Evolutionary conservation across 2,329 filamentous ascomycete species (phyloP).

Genomic region (Exophiala lecanii-corni): DNA sequence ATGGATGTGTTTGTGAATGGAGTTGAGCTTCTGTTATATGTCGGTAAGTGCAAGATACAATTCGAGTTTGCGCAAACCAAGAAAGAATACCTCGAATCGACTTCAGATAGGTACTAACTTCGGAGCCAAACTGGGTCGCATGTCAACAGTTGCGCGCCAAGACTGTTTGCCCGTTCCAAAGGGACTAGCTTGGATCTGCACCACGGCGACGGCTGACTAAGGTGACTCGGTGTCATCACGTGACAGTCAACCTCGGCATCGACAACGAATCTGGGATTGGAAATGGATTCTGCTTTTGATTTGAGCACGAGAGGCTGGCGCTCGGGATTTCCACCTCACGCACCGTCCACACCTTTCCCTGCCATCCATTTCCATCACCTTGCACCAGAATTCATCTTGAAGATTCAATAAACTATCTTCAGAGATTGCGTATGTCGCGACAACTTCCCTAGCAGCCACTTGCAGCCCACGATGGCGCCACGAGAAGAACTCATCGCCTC

Average conservation of each 20-base stretch:
- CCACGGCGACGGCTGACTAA: conserved; percentile 2
- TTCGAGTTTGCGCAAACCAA: too few relatives aligned
- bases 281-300: neutral
- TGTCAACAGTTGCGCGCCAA: neutral
- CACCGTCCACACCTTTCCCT: too few relatives aligned
- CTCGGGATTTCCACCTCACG: neutral
- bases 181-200: neutral
- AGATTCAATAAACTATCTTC: too few relatives aligned
- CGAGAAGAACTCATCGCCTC: conserved; percentile 89
- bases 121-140: neutral
- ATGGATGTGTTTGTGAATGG: too few relatives aligned
- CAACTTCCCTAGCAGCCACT: too few relatives aligned
- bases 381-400: too few relatives aligned
- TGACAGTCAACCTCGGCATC: conserved; percentile 1
- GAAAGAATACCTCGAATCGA: too few relatives aligned
- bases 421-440: neutral
- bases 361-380: neutral
- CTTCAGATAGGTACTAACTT: too few relatives aligned
- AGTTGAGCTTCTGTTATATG: too few relatives aligned
- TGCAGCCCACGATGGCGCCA: conserved; percentile 64
- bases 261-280: neutral
- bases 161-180: neutral
- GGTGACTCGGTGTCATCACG: neutral
- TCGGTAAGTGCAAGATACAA: too few relatives aligned
- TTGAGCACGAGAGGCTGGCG: neutral